Evolutionary conservation across 352 stramenopile species (phyloP).

Genomic region (Phytophthora cactorum): DNA sequence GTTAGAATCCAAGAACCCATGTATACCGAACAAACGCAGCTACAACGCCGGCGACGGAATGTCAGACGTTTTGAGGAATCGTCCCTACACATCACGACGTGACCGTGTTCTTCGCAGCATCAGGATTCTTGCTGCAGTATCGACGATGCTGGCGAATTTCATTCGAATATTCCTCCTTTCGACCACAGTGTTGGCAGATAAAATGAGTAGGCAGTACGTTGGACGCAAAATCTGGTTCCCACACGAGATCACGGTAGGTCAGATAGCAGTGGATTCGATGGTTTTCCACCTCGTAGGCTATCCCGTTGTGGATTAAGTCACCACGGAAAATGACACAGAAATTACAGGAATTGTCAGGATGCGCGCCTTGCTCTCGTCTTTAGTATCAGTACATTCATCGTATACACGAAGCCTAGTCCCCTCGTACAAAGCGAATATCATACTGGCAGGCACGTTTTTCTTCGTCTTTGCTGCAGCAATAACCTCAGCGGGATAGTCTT

Average conservation of each 20-base stretch:
- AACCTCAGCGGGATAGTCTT: no score
- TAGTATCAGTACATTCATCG: constrained; percentile 3
- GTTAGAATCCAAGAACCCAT: neutral
- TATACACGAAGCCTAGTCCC: constrained; percentile 1
- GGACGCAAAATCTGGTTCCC: constrained; percentile 5
- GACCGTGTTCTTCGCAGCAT: neutral
- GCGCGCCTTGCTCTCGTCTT: neutral
- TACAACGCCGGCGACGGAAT: neutral
- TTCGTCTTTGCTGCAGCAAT: no score
- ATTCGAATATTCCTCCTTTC: neutral
- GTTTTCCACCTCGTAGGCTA: neutral
- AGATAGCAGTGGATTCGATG: constrained; percentile 15
- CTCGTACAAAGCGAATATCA: no score
- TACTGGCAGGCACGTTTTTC: no score
- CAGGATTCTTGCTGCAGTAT: neutral
- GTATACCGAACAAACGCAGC: neutral
- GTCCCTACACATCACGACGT: neutral
- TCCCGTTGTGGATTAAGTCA: constrained; percentile 2
- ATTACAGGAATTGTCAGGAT: neutral
- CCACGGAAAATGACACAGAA: constrained; percentile 15
- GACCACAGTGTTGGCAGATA: neutral
- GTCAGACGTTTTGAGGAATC: neutral
- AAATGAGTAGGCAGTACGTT: neutral
- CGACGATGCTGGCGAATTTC: neutral
- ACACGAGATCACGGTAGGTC: neutral